Evolutionary conservation across 495 filamentous ascomycete species (phyloP), one percentile per base, ranked within the genome.

Genomic region (Trichoderma asperelloides): DNA sequence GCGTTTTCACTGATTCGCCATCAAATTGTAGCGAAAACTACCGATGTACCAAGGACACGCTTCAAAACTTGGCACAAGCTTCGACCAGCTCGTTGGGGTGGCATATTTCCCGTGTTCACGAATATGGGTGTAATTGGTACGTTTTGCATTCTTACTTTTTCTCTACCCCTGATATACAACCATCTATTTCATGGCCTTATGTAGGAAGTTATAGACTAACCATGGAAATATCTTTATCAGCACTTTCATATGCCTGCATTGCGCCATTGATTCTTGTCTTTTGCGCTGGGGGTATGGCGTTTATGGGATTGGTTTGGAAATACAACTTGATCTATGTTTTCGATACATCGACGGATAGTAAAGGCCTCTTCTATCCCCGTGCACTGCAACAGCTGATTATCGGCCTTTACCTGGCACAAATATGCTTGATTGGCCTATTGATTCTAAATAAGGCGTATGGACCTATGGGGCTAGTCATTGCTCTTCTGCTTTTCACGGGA

Each of bases 241-340:
- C 88, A 33, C 87, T 96, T 70, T 87, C 87, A 66, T 97, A 97
- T 73, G 91, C 93, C 11, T 90, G 90, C 75, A 95, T 96, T 72
- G 91, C 93, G 3, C 93, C 93, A 0, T 77, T 96, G n/a, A 87
- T 97, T 63, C 79, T 96, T n/a, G 86, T 87, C 15, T 96, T 97
- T 72, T 88, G 88, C 8, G 85, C 86, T 11, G 78, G 92, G 41
- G 93, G 91, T 27, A 80, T 97, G 68, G 86, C 84, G 62, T 83
- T 96, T 68, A 87, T 94, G 75, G 92, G 93, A 75, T 82, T 91
- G 66, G 89, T 91, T 51, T 96, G 91, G 79, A 87, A 90, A 11
- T 96, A 97, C 81, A 91, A 92, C 73, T 72, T 96, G 65, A 81
- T 97, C 57, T 97, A 90, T 76, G 88, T 94, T 23, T 89, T 87